Evolutionary conservation across 208 protist genomes (phyloP), one percentile per base, ranked within the genome.

Genomic region (Herpetomonas tarakana): DNA sequence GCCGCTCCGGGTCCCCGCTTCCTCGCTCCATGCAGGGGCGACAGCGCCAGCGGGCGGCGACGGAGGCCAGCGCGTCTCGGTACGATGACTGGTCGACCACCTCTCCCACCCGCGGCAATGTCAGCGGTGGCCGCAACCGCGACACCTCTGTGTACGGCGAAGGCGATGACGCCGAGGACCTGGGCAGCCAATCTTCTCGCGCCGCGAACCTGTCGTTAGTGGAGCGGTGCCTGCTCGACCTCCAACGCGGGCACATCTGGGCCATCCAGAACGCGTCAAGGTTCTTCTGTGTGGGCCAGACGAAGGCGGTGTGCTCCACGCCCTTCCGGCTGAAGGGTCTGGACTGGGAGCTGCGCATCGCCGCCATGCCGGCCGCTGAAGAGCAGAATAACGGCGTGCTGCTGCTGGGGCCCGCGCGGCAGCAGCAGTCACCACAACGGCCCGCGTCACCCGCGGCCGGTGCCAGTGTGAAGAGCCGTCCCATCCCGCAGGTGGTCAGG

Each of bases 321-420:
- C 46, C 74, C 4, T 92, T 92, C 54, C 56, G 58, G 11, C 58
- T 92, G 2, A 54, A 81, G 2, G 80, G 74, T n/a, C 50, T 62
- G 29, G n/a, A 69, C 31, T 92, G 85, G 82, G 81, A 92, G 63
- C 46, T 92, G 27, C 78, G 85, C 27, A 82, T 92, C 28, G 76
- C 64, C 1, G 60, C 75, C 18, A 50, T 79, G 51, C 76, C 71
- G 2, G 38, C 41, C 16, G 19, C 1, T 18, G 27, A 27, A 18
- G 24, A 31, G 11, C 52, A 12, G 19, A n/a, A 26, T 45, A 2
- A 52, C 38, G 44, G 52, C 50, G 1, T 41, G 16, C 19, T 58
- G 3, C 16, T 58, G 29, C 27, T 16, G 57, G 41, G 26, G 28
- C 38, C 22, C 21, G 16, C 3, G n/a, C 22, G 3, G 30, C 52